A percentile compares a stretch with the other conserved stretches of the same genome.
Evolutionary conservation across 2,329 filamentous ascomycete genomes (phyloP).

Genomic region (Mariannaea sp.): DNA sequence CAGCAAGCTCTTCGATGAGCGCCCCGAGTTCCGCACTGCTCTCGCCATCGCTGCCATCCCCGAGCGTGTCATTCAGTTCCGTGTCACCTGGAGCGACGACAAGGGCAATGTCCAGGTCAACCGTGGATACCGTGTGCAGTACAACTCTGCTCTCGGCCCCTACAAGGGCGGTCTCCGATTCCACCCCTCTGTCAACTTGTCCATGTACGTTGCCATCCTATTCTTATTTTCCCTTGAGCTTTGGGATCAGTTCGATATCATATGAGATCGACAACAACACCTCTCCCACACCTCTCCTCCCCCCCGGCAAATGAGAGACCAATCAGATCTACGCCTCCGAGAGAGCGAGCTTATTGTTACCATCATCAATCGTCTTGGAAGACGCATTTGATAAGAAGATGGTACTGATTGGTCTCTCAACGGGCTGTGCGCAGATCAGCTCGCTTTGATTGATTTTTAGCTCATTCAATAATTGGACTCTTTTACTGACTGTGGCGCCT

Average conservation of each 20-base stretch:
- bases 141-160: constrained; percentile 95
- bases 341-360: constrained; percentile 5
- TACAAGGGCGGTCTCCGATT: constrained; percentile 98
- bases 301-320: not conserved
- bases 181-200: constrained; percentile 84
- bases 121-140: constrained; percentile 94
- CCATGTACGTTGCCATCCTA: constrained; percentile 55
- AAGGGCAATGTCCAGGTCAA: constrained; percentile 87
- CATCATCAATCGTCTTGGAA: constrained; percentile 1
- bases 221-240: not conserved
- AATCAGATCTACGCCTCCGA: not conserved
- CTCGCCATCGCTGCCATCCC: constrained; percentile 87
- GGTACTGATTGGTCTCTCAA: constrained; percentile 7
- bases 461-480: not conserved
- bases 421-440: constrained; percentile 2
- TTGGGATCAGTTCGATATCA: not conserved
- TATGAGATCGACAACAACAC: no score
- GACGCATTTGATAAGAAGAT: not conserved
- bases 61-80: constrained; percentile 96
- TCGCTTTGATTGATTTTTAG: not conserved
- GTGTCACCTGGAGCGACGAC: constrained; percentile 96
- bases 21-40: constrained; percentile 92
- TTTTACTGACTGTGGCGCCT: constrained; percentile 24
- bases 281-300: not conserved
- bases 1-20: constrained; percentile 88